Evolutionary conservation across 139 green algal genomes (phyloP).

Genomic region (Nannochloris sp.): DNA sequence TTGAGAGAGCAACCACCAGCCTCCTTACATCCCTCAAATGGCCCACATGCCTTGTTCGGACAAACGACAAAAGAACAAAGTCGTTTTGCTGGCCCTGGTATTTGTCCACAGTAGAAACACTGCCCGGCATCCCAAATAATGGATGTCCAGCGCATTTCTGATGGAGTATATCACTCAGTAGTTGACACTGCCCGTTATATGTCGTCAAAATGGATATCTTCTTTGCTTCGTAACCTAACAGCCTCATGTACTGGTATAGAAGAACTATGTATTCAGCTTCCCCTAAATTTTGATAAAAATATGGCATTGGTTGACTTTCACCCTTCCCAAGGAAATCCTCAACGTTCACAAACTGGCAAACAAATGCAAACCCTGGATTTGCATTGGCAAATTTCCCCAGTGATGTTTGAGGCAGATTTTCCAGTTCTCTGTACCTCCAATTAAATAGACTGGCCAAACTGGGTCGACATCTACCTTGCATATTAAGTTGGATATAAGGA

Average conservation of each 20-base stretch:
- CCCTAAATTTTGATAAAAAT: conserved; percentile 96
- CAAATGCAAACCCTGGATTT: conserved; percentile 83
- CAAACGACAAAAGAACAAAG: conserved; percentile 89
- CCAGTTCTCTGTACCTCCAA: conserved; percentile 86
- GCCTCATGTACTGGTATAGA: conserved; percentile 86
- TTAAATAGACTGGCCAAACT: conserved; percentile 88
- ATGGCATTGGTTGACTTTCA: conserved; percentile 73
- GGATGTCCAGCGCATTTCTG: conserved; percentile 71
- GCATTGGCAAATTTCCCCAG: conserved; percentile 42
- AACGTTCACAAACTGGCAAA: conserved; percentile 93
- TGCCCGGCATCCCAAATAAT: conserved; percentile 9
- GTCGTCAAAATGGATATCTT: conserved; percentile 95
- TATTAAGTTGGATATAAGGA: conserved; percentile 90
- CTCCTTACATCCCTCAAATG: conserved; percentile 92
- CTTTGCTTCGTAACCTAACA: conserved; percentile 84
- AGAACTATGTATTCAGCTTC: conserved; percentile 90
- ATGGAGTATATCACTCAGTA: conserved; percentile 87
- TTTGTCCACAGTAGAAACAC: conserved; percentile 88
- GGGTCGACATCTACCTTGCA: conserved; percentile 80
- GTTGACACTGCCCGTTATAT: conserved; percentile 96
- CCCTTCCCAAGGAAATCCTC: conserved; percentile 68
- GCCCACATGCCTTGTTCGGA: conserved; percentile 80
- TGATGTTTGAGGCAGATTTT: conserved; percentile 60
- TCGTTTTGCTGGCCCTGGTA: conserved; percentile 99
- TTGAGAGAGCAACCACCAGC: conserved; percentile 89